Evolutionary conservation across 352 stramenopile genomes (phyloP).

Genomic region (Pythium plurisporium): DNA sequence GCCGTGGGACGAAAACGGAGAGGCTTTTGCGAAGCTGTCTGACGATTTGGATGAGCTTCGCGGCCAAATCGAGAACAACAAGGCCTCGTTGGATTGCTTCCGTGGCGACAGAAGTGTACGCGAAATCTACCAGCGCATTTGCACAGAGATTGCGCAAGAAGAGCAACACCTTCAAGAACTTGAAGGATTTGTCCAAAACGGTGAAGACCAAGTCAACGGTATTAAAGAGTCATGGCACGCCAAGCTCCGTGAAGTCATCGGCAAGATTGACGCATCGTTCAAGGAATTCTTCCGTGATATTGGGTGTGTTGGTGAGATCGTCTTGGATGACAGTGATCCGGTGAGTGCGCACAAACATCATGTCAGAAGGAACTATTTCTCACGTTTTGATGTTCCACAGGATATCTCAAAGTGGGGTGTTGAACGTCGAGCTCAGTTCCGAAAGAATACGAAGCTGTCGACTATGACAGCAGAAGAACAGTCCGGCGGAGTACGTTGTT

Average conservation of each 20-base stretch:
- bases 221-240: conserved; percentile 76
- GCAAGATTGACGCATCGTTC: conserved; percentile 77
- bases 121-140: conserved; percentile 67
- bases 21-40: conserved; percentile 51
- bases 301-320: conserved; percentile 80
- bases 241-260: conserved; percentile 65
- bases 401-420: conserved; percentile 88
- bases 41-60: conserved; percentile 77
- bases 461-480: conserved; percentile 86
- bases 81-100: conserved; percentile 74
- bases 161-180: conserved; percentile 53
- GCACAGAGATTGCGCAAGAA: conserved; percentile 60
- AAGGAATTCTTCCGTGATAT: conserved; percentile 84
- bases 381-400: conserved; percentile 21
- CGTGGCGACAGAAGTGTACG: conserved; percentile 69
- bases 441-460: conserved; percentile 76
- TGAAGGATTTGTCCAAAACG: conserved; percentile 54
- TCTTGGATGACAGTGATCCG: conserved; percentile 68
- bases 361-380: neutral
- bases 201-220: conserved; percentile 61
- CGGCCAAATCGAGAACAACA: conserved; percentile 83
- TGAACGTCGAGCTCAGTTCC: conserved; percentile 79
- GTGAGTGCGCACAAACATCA: conserved; percentile 24
- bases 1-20: conserved; percentile 59
- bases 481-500: conserved; percentile 70